Base-by-base conservation (phyloP, 805 yeast species). In the Scheffersomyces amazonensis region DNA sequence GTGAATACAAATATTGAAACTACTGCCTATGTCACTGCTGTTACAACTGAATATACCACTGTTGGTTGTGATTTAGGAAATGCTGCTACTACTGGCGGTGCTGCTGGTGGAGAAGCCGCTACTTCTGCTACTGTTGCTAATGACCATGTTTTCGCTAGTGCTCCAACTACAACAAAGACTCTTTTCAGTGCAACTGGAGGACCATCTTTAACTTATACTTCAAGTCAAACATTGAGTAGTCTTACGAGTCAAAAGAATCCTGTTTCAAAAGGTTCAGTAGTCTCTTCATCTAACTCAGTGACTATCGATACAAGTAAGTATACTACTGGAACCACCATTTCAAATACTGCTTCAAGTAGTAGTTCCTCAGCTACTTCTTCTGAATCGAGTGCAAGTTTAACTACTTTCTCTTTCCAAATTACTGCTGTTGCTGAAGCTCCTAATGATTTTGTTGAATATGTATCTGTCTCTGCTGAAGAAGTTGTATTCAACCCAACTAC, bases 101-200 rank as follows among this genome's bases (percentile, higher is more conserved):
- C 23, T 10, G 31, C 18, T 30, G 17, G 17, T 16, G 31, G 8
- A 27, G 31, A 16, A n/a, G n/a, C 35, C 2, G 32, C 25, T 8
- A 11, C 20, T 21, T 25, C 16, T 12, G 16, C n/a, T 21, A 20
- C 23, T 16, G n/a, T 30, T 2, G 40, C 50, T 2, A 35, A 40
- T 15, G 39, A 45, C 2, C 25, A 31, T 5, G 46, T 51, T 9
- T 32, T 43, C 7, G 47, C 48, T 11, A 41, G 53, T 5, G 66
- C 63, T 13, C 48, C 40, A 23, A 58, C 66, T 10, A 57, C 68
- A 1, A 60, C 65, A 3, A 48, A 50, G 5, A 57, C 62, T 1
- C 42, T 62, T 17, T 60, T 49, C 41, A 38, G 36, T 16, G 61
- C 65, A 8, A 47, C 66, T 2, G 44, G 48, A 5, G 49, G 53